Evolutionary conservation across 352 stramenopile species (phyloP), one percentile per base, ranked within the genome.

Genomic region (Phytophthora citrophthora): DNA sequence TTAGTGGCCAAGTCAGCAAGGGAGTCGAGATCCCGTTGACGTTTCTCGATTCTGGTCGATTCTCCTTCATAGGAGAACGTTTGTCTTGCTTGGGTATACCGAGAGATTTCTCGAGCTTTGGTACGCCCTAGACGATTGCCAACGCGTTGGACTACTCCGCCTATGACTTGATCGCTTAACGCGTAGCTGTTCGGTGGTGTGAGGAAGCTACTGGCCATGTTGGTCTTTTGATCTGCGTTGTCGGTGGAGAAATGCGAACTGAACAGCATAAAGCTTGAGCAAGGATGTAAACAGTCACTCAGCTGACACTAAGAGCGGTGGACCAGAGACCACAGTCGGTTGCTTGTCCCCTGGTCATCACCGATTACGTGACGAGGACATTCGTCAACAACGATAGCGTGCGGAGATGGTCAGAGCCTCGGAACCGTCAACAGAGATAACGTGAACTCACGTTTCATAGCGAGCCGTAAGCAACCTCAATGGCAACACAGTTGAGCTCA

Each of bases 381-480:
- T 11, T 23, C 54, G 54, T 61, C 54, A 61, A 61, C 54, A 47
- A 11, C 41, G 54, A 61, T 61, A 20, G 54, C 54, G 54, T 61
- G 53, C 53, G 23, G 6, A 29, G 31, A 40, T 10, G 3, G 26
- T 16, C 46, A 36, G 40, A 41, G 13, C 10, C 12, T 16, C 11
- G 1, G 36, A 12, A 18, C 9, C 5, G 36, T 41, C 36, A 41
- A 50, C 40, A 51, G 52, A 16, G 52, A 60, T 60, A 60, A 60
- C 52, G 40, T 60, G 52, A 50, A 40, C 8, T 44, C 52, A 50
- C 52, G 52, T 60, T 60, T 49, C 36, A 41, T 7, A 27, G 6
- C 36, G n/a, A 5, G 15, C 26, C 10, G 16, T 8, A 8, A 13
- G 36, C 26, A 36, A 24, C 23, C 23, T 57, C 34, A 29, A 57